Percentiles rank a stretch among this genome's conserved stretches.
These are phyloP conservation scores for Parvularia atlantis DNA, from an alignment of 78 protist species.

Conservation along the genomic window DNA sequence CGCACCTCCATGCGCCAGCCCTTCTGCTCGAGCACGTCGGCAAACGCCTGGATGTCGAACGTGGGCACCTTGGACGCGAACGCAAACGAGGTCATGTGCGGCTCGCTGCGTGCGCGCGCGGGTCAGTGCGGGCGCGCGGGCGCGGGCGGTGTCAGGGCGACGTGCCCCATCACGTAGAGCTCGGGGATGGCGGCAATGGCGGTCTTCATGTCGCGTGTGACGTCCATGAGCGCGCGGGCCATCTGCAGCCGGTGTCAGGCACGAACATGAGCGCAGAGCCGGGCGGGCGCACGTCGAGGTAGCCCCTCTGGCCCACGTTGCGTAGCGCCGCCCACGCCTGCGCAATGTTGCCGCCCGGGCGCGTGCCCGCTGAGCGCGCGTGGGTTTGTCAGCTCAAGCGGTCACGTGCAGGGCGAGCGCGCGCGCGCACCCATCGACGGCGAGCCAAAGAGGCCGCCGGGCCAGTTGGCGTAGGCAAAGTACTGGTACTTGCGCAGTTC, in stretches of 20 bases:
- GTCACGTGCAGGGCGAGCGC: neutral
- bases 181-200: neutral
- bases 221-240: too few relatives aligned
- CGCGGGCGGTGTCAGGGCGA: too few relatives aligned
- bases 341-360: slow-evolving; percentile 38
- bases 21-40: neutral
- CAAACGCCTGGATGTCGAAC: neutral
- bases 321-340: slow-evolving; percentile 21
- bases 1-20: slow-evolving; percentile 10
- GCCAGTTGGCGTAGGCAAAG: slow-evolving; percentile 22
- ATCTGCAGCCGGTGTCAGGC: too few relatives aligned
- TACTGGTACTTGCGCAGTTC: slow-evolving; percentile 8
- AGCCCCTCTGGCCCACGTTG: slow-evolving; percentile 26
- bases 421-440: slow-evolving; percentile 27
- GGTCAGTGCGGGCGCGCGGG: too few relatives aligned
- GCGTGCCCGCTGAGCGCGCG: slow-evolving; percentile 5
- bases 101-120: too few relatives aligned
- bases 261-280: too few relatives aligned
- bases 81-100: neutral
- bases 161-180: slow-evolving; percentile 2
- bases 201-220: neutral
- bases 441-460: slow-evolving; percentile 51
- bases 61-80: neutral
- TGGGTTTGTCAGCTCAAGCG: too few relatives aligned
- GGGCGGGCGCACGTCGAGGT: too few relatives aligned